Base-by-base conservation (phyloP, 1,284 basidiomycete genomes). In the Heterobasidion irregulare region DNA sequence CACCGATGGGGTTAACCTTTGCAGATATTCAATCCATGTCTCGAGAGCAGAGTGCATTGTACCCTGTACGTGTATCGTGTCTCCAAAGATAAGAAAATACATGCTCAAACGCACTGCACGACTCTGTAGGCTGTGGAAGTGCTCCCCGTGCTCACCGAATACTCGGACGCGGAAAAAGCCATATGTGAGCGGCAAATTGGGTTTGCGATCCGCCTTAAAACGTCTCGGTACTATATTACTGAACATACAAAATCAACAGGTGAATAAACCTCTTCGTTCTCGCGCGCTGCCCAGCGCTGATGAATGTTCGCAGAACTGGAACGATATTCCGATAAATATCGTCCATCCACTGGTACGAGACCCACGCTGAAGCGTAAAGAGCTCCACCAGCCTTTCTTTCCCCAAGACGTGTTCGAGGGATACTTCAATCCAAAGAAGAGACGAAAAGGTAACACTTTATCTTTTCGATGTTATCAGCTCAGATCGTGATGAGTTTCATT, bases 271-370 rank as follows among this genome's bases (percentile, higher is more conserved):
- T 2, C 16, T 16, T 6, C n/a, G 15, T 3, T 8, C 34, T 33
- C 5, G 43, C 45, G 4, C 7, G 15, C 26, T 6, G 44, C 41
- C 53, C 53, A 38, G 32, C 32, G 32, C 32, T 38, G 35, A 56
- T 32, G 48, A 47, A 57, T 56, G 50, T 59, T 47, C 53, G 41
- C 48, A 59, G 56, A 52, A 48, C 59, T 65, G 85, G 89, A 90
- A 50, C 71, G 85, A 46, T 92, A 90, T 66, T 89, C 87, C 19
- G 89, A 92, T 69, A 89, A 86, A 68, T 90, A 90, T 65, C 78
- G 83, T 7, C 80, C 84, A 2, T 82, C 82, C 15, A 68, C 72
- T 10, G 66, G 75, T 5, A 75, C 78, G 1, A 82, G 82, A 58
- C 85, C 86, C 12, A 74, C 76, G 52, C 72, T 92, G 55, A 86